Conservation (phyloP, 176 grass and related monocot species). For the Ampelocalamus luodianensis region DNA sequence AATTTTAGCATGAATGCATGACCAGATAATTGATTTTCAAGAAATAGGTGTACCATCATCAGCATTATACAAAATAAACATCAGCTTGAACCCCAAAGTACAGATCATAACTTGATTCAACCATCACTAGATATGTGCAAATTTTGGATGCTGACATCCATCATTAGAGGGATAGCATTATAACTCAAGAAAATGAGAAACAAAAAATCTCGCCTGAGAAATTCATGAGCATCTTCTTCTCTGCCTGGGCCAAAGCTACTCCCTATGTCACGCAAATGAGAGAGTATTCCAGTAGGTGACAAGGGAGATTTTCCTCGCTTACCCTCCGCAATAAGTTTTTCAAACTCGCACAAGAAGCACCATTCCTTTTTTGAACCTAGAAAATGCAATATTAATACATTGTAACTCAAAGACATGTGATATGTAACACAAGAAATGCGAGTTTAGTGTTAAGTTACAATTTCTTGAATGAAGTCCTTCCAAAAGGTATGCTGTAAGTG, state of each 20-base stretch:
- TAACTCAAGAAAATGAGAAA: conserved; percentile 6
- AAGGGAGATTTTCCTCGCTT: conserved; percentile 58
- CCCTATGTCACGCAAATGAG: conserved; percentile 64
- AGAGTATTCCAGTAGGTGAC: conserved; percentile 77
- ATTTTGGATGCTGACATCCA: conserved; percentile 3
- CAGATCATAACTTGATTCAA: not conserved
- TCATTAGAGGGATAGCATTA: conserved; percentile 9
- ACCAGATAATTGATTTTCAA: conserved; percentile 5
- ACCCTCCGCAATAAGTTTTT: conserved; percentile 66
- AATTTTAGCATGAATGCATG: conserved; percentile 14
- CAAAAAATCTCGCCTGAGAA: conserved; percentile 70
- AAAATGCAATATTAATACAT: conserved; percentile 34
- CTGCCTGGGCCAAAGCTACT: conserved; percentile 55
- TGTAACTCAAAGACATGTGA: not conserved
- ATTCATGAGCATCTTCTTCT: conserved; percentile 94
- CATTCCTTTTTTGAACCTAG: conserved; percentile 70
- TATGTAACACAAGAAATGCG: conserved; percentile 32
- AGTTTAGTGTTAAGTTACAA: conserved; percentile 57
- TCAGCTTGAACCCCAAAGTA: not conserved
- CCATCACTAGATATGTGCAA: conserved; percentile 18
- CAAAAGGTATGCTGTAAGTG: conserved; percentile 76
- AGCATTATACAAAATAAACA: not conserved
- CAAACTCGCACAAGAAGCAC: conserved; percentile 93
- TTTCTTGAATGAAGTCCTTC: conserved; percentile 80
- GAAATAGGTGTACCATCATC: not conserved